phyloP scores from a whole-genome alignment of 768 basidiomycete species.

The Lactarius trivialis region DNA sequence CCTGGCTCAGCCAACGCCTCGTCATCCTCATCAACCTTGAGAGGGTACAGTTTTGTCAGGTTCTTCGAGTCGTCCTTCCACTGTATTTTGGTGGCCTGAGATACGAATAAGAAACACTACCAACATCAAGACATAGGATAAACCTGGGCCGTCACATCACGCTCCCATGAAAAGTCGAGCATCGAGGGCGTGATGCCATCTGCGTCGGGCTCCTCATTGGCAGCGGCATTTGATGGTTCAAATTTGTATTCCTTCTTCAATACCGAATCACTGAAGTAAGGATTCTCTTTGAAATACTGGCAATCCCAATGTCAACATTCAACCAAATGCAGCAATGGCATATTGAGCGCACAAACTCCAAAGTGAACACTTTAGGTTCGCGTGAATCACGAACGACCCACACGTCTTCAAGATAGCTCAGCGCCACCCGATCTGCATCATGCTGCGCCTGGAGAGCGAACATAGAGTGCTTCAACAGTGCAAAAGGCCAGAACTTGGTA shows the following conservation, averaged over 20 bases:
- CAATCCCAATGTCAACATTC: neutral
- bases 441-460: slow-evolving; percentile 65
- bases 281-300: slow-evolving; percentile 82
- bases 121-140: neutral
- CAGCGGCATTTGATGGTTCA: slow-evolving; percentile 45
- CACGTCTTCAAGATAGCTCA: slow-evolving; percentile 79
- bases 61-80: slow-evolving; percentile 78
- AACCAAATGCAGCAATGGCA: slow-evolving; percentile 10
- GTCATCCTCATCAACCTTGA: slow-evolving; percentile 53
- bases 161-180: slow-evolving; percentile 77
- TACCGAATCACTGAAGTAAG: slow-evolving; percentile 68
- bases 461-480: slow-evolving; percentile 65
- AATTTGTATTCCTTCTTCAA: slow-evolving; percentile 82
- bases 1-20: slow-evolving; percentile 61
- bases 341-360: slow-evolving; percentile 73
- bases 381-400: slow-evolving; percentile 69
- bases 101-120: neutral
- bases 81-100: slow-evolving; percentile 58
- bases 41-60: slow-evolving; percentile 75
- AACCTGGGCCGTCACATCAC: slow-evolving; percentile 63
- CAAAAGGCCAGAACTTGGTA: slow-evolving; percentile 79
- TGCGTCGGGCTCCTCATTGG: slow-evolving; percentile 53
- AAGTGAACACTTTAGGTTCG: slow-evolving; percentile 75
- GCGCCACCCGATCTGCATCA: slow-evolving; percentile 68
- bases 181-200: slow-evolving; percentile 73